phyloP scores from a whole-genome alignment of 225 moss, liverwort and hornwort species.

The Neckera pumila region DNA sequence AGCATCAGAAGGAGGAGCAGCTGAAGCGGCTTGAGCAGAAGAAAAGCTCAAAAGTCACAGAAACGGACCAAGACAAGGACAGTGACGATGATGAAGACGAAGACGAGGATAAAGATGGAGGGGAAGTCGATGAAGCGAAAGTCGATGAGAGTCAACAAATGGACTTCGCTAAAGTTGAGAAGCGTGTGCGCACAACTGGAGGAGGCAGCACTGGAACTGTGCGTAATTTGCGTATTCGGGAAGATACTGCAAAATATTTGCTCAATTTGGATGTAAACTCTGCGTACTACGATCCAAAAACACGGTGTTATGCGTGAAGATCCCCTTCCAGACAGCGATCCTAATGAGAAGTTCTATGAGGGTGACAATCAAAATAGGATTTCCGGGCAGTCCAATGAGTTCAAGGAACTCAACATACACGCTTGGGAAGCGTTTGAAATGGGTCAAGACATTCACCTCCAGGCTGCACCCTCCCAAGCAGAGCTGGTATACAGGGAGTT shows the following conservation, averaged over 20 bases:
- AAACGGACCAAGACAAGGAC: conserved; percentile 54
- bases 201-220: conserved; percentile 99
- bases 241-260: conserved; percentile 95
- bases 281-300: conserved; percentile 93
- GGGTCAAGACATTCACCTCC: conserved; percentile 98
- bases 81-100: conserved; percentile 79
- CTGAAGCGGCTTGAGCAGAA: conserved; percentile 88
- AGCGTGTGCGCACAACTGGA: conserved; percentile 94
- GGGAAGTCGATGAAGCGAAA: conserved; percentile 94
- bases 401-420: conserved; percentile 95
- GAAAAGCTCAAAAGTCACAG: conserved; percentile 44
- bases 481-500: conserved; percentile 89
- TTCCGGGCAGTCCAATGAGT: conserved; percentile 88
- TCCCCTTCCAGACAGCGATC: conserved; percentile 90
- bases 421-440: conserved; percentile 99
- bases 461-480: conserved; percentile 98
- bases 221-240: conserved; percentile 91
- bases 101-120: conserved; percentile 94
- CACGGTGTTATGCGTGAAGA: conserved; percentile 98
- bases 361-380: conserved; percentile 94
- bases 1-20: conserved; percentile 93
- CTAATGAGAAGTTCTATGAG: conserved; percentile 95
- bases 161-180: conserved; percentile 99
- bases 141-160: conserved; percentile 98
- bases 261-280: conserved; percentile 92